These are phyloP conservation scores for Allomyces macrogynus DNA, from an alignment of 192 early-diverging fungal species.

Conservation along the genomic window DNA sequence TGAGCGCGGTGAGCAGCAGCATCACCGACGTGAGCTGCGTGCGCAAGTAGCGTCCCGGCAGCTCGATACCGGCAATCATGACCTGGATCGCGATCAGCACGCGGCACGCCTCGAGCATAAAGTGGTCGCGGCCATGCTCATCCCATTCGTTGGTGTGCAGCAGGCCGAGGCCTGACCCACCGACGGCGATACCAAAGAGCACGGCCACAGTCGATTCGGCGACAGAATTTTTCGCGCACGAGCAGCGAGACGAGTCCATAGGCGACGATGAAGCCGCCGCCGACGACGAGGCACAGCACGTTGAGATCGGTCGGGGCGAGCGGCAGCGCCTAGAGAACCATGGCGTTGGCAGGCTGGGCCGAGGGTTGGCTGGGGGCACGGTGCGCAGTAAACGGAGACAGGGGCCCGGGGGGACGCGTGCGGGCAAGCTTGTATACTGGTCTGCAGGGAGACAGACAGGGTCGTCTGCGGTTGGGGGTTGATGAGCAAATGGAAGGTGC, in stretches of 20 bases:
- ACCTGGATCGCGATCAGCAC: constrained; percentile 71
- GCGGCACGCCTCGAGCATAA: constrained; percentile 51
- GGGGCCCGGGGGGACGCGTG: no score
- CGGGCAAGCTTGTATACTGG: no score
- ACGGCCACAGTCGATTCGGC: constrained; percentile 32
- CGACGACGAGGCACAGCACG: not conserved
- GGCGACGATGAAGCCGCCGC: not conserved
- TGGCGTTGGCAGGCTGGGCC: no score
- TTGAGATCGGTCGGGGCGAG: not conserved
- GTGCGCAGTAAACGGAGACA: no score
- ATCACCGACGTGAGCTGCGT: constrained; percentile 47
- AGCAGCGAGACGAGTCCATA: constrained; percentile 8
- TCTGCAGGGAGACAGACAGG: no score
- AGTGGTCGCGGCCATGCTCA: constrained; percentile 15
- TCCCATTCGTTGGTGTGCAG: constrained; percentile 42
- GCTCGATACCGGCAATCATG: constrained; percentile 62
- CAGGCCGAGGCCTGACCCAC: constrained; percentile 47
- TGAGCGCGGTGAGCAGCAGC: constrained; percentile 61
- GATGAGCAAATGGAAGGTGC: no score
- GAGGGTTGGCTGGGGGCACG: no score
- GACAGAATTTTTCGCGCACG: constrained; percentile 7
- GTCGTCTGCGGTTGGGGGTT: no score
- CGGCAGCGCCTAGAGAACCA: no score
- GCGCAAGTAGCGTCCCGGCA: constrained; percentile 51
- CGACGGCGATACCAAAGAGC: constrained; percentile 64